Evolutionary conservation across 129 eudicot genomes (phyloP), one percentile per base, ranked within the genome.

Genomic region (Flaveria sonorensis): DNA sequence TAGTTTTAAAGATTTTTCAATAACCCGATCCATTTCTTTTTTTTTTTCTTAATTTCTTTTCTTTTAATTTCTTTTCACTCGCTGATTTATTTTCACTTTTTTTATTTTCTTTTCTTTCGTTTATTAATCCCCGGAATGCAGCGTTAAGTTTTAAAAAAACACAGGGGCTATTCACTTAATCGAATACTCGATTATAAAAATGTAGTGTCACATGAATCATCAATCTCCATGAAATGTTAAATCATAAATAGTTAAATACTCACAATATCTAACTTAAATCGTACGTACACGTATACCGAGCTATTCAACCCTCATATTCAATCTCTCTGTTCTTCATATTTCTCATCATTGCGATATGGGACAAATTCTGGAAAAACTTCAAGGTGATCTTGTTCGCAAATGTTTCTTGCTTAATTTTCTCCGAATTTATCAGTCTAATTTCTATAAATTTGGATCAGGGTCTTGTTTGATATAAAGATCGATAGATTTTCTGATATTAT

Each of bases 281-380:
- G 45, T 36, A 66, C 70, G 63, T 73, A 73, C 70, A 55, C 79
- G 63, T 42, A 26, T 66, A 26, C 21, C 70, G 60, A 66, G 43
- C 59, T 15, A 23, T 24, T 68, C 68, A 53, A 46, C 67, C 48
- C 73, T 53, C 48, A 77, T 69, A 50, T 32, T 70, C 82, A 60
- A 28, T 51, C 53, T 32, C 68, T 46, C 32, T 24, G 23, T 28
- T 55, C 10, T 55, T 45, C 66, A 26, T 8, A 51, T 72, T 24
- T 63, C 68, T 21, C 26, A 10, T 59, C 3, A 50, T 42, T 51
- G 23, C 52, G 23, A 74, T 2, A 81, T 81, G 84, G 84, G 84
- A 55, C 84, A 81, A 68, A 74, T 74, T 19, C 67, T 81, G 45
- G 75, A 81, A 67, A 81, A 81, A 68, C 76, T 81, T 55, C 70